phyloP scores from a whole-genome alignment of 306 rosid species.

The Nissolia schottii region DNA sequence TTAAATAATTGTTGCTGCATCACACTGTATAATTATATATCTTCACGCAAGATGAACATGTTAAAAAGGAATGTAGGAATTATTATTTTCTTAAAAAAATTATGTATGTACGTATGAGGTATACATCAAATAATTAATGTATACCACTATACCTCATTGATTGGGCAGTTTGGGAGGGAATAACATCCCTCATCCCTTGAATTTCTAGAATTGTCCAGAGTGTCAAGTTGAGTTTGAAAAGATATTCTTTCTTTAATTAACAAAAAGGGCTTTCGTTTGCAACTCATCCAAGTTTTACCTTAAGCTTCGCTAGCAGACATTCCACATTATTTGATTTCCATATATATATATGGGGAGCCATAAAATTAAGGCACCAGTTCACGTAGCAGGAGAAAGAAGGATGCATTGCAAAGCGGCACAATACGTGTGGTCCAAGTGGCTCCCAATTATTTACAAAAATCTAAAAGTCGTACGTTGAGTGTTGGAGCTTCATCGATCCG shows the following conservation, averaged over 20 bases:
- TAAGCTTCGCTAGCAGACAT: not conserved
- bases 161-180: not conserved
- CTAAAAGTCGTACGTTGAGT: not conserved
- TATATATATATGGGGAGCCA: not conserved
- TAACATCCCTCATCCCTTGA: not conserved
- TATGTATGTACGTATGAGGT: too few species aligned
- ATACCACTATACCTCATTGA: not conserved
- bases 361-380: not conserved
- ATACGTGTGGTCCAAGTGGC: constrained; percentile 22
- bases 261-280: not conserved
- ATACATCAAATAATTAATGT: too few species aligned
- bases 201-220: not conserved
- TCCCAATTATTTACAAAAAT: not conserved
- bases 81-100: too few species aligned
- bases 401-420: not conserved
- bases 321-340: not conserved
- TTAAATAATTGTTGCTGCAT: too few species aligned
- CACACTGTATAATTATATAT: too few species aligned
- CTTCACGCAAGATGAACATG: too few species aligned
- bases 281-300: not conserved
- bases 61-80: too few species aligned
- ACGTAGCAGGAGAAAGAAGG: not conserved
- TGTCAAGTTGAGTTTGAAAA: not conserved
- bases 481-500: not conserved
- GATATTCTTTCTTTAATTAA: not conserved